Evolutionary conservation across 1,139 yeast genomes (phyloP).

Genomic region (Scheffersomyces insectosa): DNA sequence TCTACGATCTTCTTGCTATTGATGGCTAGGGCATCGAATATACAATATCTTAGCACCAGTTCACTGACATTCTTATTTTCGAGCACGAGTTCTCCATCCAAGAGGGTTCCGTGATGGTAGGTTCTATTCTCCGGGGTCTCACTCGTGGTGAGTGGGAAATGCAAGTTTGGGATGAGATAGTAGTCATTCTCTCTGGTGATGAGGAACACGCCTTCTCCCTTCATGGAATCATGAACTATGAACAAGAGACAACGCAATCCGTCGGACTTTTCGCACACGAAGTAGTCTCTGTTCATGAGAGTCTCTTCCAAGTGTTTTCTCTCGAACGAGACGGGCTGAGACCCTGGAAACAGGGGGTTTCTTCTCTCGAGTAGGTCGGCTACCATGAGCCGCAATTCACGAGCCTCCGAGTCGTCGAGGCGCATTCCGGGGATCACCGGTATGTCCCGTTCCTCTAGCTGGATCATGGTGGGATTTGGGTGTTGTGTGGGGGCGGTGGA

Average conservation of each 20-base stretch:
- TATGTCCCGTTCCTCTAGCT: slow-evolving; percentile 57
- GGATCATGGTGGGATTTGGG: slow-evolving; percentile 24
- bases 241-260: slow-evolving; percentile 81
- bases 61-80: slow-evolving; percentile 54
- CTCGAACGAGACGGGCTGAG: slow-evolving; percentile 93
- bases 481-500: too few relatives aligned
- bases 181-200: slow-evolving; percentile 89
- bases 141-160: slow-evolving; percentile 63
- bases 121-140: slow-evolving; percentile 54
- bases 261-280: slow-evolving; percentile 95
- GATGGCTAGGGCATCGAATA: slow-evolving; percentile 88
- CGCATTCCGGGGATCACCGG: slow-evolving; percentile 84
- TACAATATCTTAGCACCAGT: slow-evolving; percentile 65
- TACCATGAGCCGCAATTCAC: slow-evolving; percentile 67
- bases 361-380: slow-evolving; percentile 64
- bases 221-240: slow-evolving; percentile 66
- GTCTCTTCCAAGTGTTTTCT: slow-evolving; percentile 67
- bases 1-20: slow-evolving; percentile 72
- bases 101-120: slow-evolving; percentile 80
- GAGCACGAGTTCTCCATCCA: slow-evolving; percentile 86
- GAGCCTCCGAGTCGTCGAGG: slow-evolving; percentile 70
- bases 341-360: slow-evolving; percentile 69
- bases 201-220: slow-evolving; percentile 71
- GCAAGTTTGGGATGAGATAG: slow-evolving; percentile 76
- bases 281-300: slow-evolving; percentile 61